Percentiles rank a stretch among this genome's conserved stretches.
These are phyloP conservation scores for Aspergillus alliaceus DNA, from an alignment of 2,329 filamentous ascomycete genomes.

Conservation along the genomic window DNA sequence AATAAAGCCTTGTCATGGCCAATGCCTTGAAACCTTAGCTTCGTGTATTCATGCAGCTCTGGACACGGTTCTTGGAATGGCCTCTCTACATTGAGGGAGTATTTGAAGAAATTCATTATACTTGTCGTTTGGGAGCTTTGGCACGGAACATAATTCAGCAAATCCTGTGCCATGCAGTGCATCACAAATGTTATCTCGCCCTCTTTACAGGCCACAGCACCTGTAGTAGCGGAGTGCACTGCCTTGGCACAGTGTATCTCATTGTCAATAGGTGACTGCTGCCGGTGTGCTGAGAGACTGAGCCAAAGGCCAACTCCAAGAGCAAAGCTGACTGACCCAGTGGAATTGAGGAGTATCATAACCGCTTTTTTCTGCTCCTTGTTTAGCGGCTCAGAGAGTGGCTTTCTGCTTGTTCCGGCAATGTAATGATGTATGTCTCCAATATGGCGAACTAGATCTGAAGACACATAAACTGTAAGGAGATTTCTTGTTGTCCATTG, in stretches of 20 bases:
- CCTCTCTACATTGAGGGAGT: not conserved
- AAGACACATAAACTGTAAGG: not conserved
- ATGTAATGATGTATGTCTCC: not conserved
- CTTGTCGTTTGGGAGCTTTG: not conserved
- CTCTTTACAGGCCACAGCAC: not conserved
- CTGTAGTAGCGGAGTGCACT: not conserved
- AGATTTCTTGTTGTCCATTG: not conserved
- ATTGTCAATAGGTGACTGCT: not conserved
- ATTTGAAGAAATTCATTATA: not conserved
- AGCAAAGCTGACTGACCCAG: not conserved
- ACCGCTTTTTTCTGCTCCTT: not conserved
- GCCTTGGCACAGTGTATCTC: not conserved
- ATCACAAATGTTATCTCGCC: not conserved
- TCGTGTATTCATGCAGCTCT: not conserved
- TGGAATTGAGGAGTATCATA: not conserved
- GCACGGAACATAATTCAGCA: not conserved
- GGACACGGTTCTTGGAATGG: not conserved
- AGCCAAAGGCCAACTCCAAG: not conserved
- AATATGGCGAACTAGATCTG: not conserved
- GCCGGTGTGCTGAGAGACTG: not conserved
- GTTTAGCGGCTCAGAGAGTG: not conserved
- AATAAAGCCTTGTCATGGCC: not conserved
- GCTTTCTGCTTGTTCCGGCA: not conserved
- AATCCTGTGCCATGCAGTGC: not conserved
- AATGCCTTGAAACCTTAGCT: not conserved